Evolutionary conservation across 352 stramenopile genomes (phyloP).

Genomic region (Sclerospora graminicola): DNA sequence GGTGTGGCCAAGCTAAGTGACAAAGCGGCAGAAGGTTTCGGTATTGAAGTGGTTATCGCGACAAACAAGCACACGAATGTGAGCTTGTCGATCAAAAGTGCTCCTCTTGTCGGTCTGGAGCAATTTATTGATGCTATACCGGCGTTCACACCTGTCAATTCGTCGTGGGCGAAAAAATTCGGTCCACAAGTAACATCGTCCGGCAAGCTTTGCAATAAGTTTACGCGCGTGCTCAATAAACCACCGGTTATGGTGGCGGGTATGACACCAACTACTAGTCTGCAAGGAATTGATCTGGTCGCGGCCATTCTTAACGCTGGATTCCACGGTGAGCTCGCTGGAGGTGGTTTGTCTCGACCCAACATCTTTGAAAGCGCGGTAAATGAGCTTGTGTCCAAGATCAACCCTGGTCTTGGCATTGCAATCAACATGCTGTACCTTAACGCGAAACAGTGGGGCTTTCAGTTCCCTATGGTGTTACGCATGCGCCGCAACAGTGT

Average conservation of each 20-base stretch:
- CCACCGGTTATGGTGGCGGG: slow-evolving; percentile 72
- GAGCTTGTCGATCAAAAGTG: slow-evolving; percentile 7
- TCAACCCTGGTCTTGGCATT: slow-evolving; percentile 64
- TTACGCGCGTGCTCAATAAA: slow-evolving; percentile 63
- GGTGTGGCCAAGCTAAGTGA: slow-evolving; percentile 44
- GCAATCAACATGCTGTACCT: slow-evolving; percentile 87
- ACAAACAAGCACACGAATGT: slow-evolving; percentile 32
- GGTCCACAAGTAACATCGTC: slow-evolving; percentile 30
- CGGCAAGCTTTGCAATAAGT: slow-evolving; percentile 58
- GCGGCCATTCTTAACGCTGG: slow-evolving; percentile 72
- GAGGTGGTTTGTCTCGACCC: slow-evolving; percentile 52
- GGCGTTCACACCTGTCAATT: not conserved
- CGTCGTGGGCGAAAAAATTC: slow-evolving; percentile 48
- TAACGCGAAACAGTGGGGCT: slow-evolving; percentile 83
- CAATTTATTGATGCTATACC: slow-evolving; percentile 26
- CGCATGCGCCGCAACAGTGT: slow-evolving; percentile 67
- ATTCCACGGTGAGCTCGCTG: slow-evolving; percentile 72
- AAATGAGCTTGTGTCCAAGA: slow-evolving; percentile 53
- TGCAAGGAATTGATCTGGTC: slow-evolving; percentile 71
- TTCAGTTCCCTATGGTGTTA: slow-evolving; percentile 85
- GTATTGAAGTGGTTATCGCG: slow-evolving; percentile 40
- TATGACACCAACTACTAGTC: slow-evolving; percentile 82
- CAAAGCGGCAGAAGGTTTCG: slow-evolving; percentile 35
- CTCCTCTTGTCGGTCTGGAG: slow-evolving; percentile 29
- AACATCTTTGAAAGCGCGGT: slow-evolving; percentile 66